These are phyloP conservation scores for Pseudogymnoascus sp. DNA, from an alignment of 2,329 filamentous ascomycete genomes.

Conservation along the genomic window DNA sequence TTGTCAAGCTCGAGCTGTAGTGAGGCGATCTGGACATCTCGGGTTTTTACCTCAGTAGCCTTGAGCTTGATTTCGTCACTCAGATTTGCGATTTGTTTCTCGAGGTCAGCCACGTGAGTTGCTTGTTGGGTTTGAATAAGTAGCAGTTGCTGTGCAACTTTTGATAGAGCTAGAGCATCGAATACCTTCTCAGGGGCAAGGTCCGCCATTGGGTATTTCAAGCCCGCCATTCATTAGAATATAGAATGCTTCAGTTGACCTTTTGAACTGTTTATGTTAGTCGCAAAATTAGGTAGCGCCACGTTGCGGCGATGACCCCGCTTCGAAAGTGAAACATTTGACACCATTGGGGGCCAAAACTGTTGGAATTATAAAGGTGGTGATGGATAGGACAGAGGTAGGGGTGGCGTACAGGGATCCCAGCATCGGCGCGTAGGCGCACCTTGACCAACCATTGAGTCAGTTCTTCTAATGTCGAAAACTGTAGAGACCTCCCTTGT, in stretches of 20 bases:
- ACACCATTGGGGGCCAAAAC: neutral
- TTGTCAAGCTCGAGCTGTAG: neutral
- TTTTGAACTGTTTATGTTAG: neutral
- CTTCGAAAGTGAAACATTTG: neutral
- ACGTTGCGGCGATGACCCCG: neutral
- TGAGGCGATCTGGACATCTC: neutral
- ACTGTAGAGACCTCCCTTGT: too few species aligned
- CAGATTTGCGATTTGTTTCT: neutral
- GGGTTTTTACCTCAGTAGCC: neutral
- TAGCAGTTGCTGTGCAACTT: neutral
- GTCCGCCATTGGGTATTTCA: neutral
- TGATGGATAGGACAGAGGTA: neutral
- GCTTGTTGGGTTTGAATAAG: neutral
- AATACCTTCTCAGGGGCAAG: neutral
- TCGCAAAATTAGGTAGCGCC: neutral
- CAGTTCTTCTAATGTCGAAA: neutral
- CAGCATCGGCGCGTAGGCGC: neutral
- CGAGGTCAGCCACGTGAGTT: neutral
- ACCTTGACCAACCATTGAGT: neutral
- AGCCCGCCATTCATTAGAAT: neutral
- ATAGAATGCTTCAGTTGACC: neutral
- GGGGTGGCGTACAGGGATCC: neutral
- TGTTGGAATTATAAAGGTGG: neutral
- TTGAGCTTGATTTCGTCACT: neutral
- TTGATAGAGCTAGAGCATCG: neutral